Evolutionary conservation across 2,329 filamentous ascomycete species (phyloP).

Genomic region (Phialocephala subalpina): DNA sequence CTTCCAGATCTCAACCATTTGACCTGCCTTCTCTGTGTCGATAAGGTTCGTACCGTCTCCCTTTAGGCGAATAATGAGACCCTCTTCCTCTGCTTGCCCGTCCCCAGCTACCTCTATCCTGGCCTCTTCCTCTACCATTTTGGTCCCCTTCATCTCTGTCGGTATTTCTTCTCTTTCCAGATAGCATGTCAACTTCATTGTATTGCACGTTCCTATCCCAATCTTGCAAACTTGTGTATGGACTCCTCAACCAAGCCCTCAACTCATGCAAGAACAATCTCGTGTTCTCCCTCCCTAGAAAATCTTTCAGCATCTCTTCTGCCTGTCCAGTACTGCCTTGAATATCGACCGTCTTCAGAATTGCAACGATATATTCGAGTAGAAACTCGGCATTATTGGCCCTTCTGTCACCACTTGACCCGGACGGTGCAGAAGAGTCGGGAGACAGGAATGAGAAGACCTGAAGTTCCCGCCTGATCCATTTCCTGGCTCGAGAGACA

Average conservation of each 20-base stretch:
- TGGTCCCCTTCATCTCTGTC: not conserved
- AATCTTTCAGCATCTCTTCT: conserved; percentile 80
- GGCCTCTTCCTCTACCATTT: not conserved
- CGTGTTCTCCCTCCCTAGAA: conserved; percentile 77
- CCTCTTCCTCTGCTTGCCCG: not conserved
- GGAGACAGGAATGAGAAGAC: conserved; percentile 78
- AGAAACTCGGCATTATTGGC: conserved; percentile 82
- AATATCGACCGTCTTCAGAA: conserved; percentile 83
- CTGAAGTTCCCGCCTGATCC: conserved; percentile 83
- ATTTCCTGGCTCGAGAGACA: conserved; percentile 78
- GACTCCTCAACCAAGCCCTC: conserved; percentile 82
- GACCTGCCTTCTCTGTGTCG: not conserved
- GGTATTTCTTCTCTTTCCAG: not conserved
- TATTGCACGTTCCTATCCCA: conserved; percentile 69
- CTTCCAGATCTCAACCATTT: not conserved
- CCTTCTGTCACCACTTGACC: conserved; percentile 48
- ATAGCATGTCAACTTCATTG: conserved; percentile 20
- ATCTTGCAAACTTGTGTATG: conserved; percentile 72
- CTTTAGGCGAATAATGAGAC: not conserved
- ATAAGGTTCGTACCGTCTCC: conserved; percentile 6
- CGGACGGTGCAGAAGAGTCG: conserved; percentile 23
- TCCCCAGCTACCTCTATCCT: not conserved
- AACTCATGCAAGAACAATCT: conserved; percentile 86
- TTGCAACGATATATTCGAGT: conserved; percentile 84
- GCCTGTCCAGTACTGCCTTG: conserved; percentile 81